Percentiles rank a stretch among this genome's conserved stretches.
These are phyloP conservation scores for Lasiodiplodia theobromae DNA, from an alignment of 2,329 filamentous ascomycete species.

Conservation along the genomic window DNA sequence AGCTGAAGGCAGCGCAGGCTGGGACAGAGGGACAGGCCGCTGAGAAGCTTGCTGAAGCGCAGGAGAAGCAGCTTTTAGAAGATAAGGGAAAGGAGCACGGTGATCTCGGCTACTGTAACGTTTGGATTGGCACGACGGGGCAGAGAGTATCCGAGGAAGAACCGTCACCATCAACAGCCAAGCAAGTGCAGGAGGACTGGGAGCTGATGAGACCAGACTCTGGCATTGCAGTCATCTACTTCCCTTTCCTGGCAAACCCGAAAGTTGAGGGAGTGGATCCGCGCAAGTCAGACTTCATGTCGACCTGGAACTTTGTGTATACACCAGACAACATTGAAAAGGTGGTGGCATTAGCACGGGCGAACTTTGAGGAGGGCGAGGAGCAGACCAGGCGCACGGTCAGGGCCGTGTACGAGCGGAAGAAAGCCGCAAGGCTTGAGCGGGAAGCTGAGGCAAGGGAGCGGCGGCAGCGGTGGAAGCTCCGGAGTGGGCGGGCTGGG, in stretches of 20 bases:
- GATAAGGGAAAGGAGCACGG: constrained; percentile 39
- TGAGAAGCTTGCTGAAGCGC: constrained; percentile 68
- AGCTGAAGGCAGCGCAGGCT: constrained; percentile 73
- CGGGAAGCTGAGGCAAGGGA: constrained; percentile 52
- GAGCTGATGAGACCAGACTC: constrained; percentile 77
- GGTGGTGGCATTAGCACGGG: constrained; percentile 80
- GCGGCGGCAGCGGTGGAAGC: constrained; percentile 44
- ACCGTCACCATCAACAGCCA: constrained; percentile 55
- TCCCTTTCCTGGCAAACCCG: constrained; percentile 85
- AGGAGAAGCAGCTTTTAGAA: constrained; percentile 37
- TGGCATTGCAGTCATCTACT: constrained; percentile 87
- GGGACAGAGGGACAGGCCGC: constrained; percentile 67
- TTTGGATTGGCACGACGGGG: constrained; percentile 89
- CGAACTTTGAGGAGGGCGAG: constrained; percentile 85
- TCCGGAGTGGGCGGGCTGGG: constrained; percentile 59
- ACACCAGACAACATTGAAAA: constrained; percentile 87
- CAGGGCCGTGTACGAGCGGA: constrained; percentile 89
- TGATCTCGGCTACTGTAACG: constrained; percentile 87
- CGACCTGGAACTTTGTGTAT: constrained; percentile 98
- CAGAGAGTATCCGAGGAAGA: constrained; percentile 69
- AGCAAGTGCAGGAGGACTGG: constrained; percentile 66
- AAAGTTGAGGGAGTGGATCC: constrained; percentile 85
- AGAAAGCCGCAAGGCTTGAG: constrained; percentile 72
- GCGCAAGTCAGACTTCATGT: constrained; percentile 81
- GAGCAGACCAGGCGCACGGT: constrained; percentile 81